Base-by-base conservation (phyloP, 1,284 basidiomycete genomes). In the Grifola frondosa region DNA sequence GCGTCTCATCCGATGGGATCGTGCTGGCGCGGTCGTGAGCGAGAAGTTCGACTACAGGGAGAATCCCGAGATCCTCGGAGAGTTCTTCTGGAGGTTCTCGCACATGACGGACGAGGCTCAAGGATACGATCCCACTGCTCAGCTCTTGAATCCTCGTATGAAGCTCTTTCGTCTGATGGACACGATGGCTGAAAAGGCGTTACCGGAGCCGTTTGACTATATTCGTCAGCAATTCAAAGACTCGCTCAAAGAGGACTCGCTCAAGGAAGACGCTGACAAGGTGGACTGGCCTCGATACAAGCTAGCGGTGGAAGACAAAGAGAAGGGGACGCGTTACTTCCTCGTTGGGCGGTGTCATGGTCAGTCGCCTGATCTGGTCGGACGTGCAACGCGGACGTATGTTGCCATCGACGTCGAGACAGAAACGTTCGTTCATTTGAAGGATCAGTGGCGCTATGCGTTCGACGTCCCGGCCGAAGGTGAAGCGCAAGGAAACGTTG, bases 1-100 rank as follows among this genome's bases (percentile, higher is more conserved):
- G 3, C 49, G 56, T 3, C 23, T 41, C 9, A n/a, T 49, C 19
- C 48, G 38, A 17, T 55, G 49, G 51, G 56, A 58, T 23, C 37
- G 44, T 12, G 36, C 48, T 2, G 51, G 48, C 4, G 36, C 48
- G 34, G 42, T 52, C 20, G 40, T 52, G 22, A 43, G 42, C 5
- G 30, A 46, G 13, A n/a, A 16, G 12, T 28, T 43, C 29, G 28
- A 50, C 28, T 50, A 52, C 39, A 28, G 25, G 15, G 21, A 46
- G 15, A 29, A 47, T 8, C 49, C 55, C 2, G 12, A 15, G 8
- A 4, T 38, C 10, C 37, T 57, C 2, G 24, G 43, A n/a, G 37
- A 48, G 15, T 44, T 53, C n/a, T 22, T 54, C 9, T 52, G 49
- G 43, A 22, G 33, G 2, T 54, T 46, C 16, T 28, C 30, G 5